phyloP scores from a whole-genome alignment of 371 early-diverging fungal species.

The Batkoa obscura region DNA sequence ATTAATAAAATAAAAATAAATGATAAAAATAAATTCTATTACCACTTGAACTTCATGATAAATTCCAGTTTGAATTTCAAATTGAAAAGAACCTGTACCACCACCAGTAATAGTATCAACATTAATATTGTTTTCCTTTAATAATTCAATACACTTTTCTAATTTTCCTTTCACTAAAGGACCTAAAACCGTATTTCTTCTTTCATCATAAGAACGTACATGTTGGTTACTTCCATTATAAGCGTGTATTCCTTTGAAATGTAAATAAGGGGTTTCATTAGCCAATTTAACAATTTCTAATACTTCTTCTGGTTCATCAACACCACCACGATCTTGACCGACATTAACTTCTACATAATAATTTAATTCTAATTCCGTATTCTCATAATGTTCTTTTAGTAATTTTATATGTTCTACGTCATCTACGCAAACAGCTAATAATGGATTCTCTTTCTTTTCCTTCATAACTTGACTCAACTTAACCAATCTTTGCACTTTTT shows the following conservation, averaged over 20 bases:
- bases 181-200: neutral
- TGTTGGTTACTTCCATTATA: constrained; percentile 4
- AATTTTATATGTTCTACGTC: neutral
- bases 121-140: neutral
- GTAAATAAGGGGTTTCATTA: neutral
- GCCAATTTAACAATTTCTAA: neutral
- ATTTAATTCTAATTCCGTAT: neutral
- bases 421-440: neutral
- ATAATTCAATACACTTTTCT: neutral
- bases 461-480: neutral
- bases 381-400: neutral
- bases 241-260: constrained; percentile 2
- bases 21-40: neutral
- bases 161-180: neutral
- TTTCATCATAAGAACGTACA: neutral
- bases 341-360: constrained; percentile 1
- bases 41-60: constrained; percentile 2
- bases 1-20: neutral
- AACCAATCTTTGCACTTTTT: neutral
- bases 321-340: constrained; percentile 3
- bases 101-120: neutral
- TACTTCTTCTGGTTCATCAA: neutral
- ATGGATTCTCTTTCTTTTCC: neutral
- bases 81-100: constrained; percentile 6
- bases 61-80: constrained; percentile 4